Evolutionary conservation across 176 grass and related monocot species (phyloP), one percentile per base, ranked within the genome.

Genomic region (Olyra latifolia): DNA sequence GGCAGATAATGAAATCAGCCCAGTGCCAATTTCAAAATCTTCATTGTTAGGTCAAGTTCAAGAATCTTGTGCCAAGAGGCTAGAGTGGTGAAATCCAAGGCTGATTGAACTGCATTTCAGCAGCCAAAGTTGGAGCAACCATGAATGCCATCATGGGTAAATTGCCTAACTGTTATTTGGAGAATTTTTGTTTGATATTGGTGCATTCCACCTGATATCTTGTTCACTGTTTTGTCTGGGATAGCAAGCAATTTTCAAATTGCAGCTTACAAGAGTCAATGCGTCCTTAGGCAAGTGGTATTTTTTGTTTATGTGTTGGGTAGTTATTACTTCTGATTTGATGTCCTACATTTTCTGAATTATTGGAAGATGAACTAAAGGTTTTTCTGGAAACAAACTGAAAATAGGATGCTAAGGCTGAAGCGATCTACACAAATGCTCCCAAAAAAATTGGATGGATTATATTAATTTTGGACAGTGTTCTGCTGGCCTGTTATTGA

Each of bases 41-140:
- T 69, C 78, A 30, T 69, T 54, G 7, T 56, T 80, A 30, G 62
- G 12, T 69, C 23, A 57, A 69, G 64, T 80, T 69, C 63, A 80
- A 81, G 25, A 71, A 70, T 60, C 66, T 11, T 57, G 22, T 81
- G 25, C 13, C 53, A 71, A 45, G 55, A 71, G 52, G 66, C 35
- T 43, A 71, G 42, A 32, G 66, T 30, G 41, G 40, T 46, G 39
- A 81, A 69, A 81, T 80, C 23, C 50, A 70, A 59, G 39, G 40
- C 62, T 68, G 63, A 78, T 68, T 29, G 63, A 69, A 80, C 63
- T 55, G 49, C 63, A 80, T 29, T 80, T 69, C 77, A 69, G 60
- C 49, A 68, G 9, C 22, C 49, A 69, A 56, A 69, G 23, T 56
- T 56, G 63, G 32, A 54, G 38, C 16, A 53, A 69, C 10, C 65